Conservation (phyloP, 306 rosid species). For the Echinosophora koreensis region DNA sequence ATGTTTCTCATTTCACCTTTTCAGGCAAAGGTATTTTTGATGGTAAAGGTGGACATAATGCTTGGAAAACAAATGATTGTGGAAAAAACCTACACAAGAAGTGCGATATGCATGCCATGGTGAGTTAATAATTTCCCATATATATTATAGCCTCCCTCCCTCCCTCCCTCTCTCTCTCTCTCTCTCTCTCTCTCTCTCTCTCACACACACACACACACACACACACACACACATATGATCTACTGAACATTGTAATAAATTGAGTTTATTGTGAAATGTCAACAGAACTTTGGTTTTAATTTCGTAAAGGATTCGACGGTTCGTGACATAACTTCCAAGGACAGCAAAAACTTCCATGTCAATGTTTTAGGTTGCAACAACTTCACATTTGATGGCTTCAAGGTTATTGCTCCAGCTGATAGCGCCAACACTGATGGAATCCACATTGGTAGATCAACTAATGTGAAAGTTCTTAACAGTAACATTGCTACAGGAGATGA, state of each 20-base stretch:
- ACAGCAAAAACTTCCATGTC: constrained; percentile 55
- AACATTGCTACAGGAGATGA: constrained; percentile 60
- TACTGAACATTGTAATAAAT: not conserved
- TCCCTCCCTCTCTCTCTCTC: too few species aligned
- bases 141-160: not conserved
- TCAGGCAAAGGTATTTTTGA: constrained; percentile 60
- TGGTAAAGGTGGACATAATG: constrained; percentile 49
- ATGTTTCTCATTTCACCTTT: constrained; percentile 45
- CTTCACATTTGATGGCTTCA: constrained; percentile 46
- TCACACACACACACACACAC: too few species aligned
- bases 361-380: constrained; percentile 48
- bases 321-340: constrained; percentile 36
- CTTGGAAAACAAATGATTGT: constrained; percentile 56
- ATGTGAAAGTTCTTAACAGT: constrained; percentile 46
- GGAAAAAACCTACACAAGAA: not conserved
- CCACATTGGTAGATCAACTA: constrained; percentile 57
- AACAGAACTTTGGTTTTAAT: constrained; percentile 53
- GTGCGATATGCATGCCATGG: constrained; percentile 45
- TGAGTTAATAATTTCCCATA: too few species aligned
- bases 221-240: too few species aligned
- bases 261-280: not conserved
- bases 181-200: too few species aligned
- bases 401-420: constrained; percentile 42
- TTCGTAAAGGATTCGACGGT: constrained; percentile 48
- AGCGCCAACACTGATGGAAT: constrained; percentile 65